Base-by-base conservation (phyloP, 345 rosid species). In the Eutrema japonicum region DNA sequence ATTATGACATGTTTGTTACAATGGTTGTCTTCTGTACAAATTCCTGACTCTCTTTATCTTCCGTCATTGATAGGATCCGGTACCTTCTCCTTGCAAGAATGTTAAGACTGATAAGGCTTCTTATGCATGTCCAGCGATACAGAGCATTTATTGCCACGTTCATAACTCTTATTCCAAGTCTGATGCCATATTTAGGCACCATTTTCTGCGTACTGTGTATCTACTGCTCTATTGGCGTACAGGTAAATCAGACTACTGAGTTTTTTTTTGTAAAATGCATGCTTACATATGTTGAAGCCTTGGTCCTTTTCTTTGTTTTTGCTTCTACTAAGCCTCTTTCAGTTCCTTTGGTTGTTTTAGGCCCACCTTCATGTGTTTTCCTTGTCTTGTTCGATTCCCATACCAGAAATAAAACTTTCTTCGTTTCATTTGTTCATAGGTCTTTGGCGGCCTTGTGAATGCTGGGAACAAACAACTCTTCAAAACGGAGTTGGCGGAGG, bases 11-110 rank as follows among this genome's bases (percentile, higher is more conserved):
- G 29, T 46, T 42, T 43, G 71, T 46, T 14, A 46, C 55, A 38
- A 2, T 12, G 40, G 50, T 58, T 54, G 6, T 62, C 56, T 53
- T 51, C 42, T 35, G 47, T 61, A 42, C 32, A 33, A 55, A 49
- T 10, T 63, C 46, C 56, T 13, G 64, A 59, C 47, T 38, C 56
- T 73, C 45, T 33, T 64, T 45, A 40, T 56, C 10, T 66, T 11
- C 14, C 38, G 62, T 74, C 74, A 46, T 68, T 72, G 56, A 49
- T 87, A 95, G 99, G 99, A 95, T 95, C 50, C 98, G 99, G 46
- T 95, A 95, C 84, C 96, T 95, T 67, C 94, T 95, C 32, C 88
- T 95, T 66, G 99, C 97, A 51, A 85, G 99, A 90, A 59, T 95
- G 96, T 71, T 95, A 48, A 83, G 99, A 78, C 78, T 95, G 84